A percentile compares a stretch with the other conserved stretches of the same genome.
Evolutionary conservation across 164 flowering plant genomes (phyloP).

Genomic region (Vitis rupestris): DNA sequence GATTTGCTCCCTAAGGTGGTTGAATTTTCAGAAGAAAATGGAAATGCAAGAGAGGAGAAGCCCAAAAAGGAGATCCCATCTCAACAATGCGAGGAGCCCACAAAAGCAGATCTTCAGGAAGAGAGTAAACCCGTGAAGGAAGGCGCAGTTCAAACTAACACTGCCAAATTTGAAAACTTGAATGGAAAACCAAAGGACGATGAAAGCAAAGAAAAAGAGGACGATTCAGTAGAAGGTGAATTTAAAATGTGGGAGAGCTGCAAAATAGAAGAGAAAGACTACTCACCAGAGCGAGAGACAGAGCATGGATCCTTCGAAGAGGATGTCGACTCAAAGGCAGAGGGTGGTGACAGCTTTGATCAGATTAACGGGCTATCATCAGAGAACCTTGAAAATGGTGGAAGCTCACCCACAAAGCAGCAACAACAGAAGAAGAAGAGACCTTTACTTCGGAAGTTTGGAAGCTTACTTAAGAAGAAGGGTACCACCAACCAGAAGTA

Average conservation of each 20-base stretch:
- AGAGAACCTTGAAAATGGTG: constrained; percentile 52
- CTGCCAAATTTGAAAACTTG: constrained; percentile 26
- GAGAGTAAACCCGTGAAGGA: constrained; percentile 21
- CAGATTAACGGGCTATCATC: constrained; percentile 49
- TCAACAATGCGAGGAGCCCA: constrained; percentile 26
- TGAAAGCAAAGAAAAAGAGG: constrained; percentile 33
- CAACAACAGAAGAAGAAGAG: constrained; percentile 82
- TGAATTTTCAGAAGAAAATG: constrained; percentile 69
- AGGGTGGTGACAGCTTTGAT: constrained; percentile 49
- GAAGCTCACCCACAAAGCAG: constrained; percentile 60
- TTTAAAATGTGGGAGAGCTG: constrained; percentile 89
- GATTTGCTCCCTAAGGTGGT: constrained; percentile 83
- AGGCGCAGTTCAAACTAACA: constrained; percentile 9
- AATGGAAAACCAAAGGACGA: constrained; percentile 45
- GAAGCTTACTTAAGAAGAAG: constrained; percentile 85
- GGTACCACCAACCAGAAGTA: constrained; percentile 50
- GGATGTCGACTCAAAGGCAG: constrained; percentile 62
- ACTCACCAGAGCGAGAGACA: constrained; percentile 47
- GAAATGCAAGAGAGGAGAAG: constrained; percentile 45
- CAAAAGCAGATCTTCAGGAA: constrained; percentile 22
- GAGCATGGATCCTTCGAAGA: constrained; percentile 71
- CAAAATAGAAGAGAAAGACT: constrained; percentile 73
- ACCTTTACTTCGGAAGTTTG: constrained; percentile 76
- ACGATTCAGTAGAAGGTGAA: constrained; percentile 49
- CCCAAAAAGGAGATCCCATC: constrained; percentile 31